Conservation (phyloP, 176 grass and related monocot species). For the Microstegium vimineum region DNA sequence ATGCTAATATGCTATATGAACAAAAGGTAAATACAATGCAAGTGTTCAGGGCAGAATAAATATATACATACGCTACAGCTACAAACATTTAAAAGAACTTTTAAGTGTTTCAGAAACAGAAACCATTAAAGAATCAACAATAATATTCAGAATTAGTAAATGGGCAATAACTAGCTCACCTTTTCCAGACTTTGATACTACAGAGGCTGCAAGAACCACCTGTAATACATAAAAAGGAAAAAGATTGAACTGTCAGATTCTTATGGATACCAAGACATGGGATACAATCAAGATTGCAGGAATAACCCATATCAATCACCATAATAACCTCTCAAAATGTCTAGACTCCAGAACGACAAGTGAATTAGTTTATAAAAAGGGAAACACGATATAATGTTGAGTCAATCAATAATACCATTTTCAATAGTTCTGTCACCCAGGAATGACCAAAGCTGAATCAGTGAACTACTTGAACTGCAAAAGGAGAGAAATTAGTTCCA, state of each 20-base stretch:
- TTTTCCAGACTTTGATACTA: slow-evolving; percentile 77
- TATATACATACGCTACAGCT: neutral
- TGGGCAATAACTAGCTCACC: slow-evolving; percentile 35
- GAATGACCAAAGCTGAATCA: slow-evolving; percentile 19
- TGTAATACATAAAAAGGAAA: slow-evolving; percentile 34
- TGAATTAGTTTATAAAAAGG: slow-evolving; percentile 5
- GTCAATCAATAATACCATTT: slow-evolving; percentile 40
- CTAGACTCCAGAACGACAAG: neutral
- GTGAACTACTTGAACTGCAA: slow-evolving; percentile 13
- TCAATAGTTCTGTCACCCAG: slow-evolving; percentile 4
- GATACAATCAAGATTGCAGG: neutral
- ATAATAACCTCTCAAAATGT: neutral
- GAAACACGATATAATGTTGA: slow-evolving; percentile 7
- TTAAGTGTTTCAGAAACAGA: neutral
- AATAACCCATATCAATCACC: neutral
- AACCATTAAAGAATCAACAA: neutral
- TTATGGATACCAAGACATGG: neutral
- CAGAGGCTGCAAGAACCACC: slow-evolving; percentile 77
- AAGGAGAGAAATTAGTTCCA: slow-evolving; percentile 20
- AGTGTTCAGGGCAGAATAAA: neutral
- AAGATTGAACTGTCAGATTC: slow-evolving; percentile 11
- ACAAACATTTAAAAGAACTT: no score
- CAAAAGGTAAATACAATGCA: neutral
- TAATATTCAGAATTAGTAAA: neutral
- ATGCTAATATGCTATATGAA: neutral